Percentiles rank a stretch among this genome's conserved stretches.
Evolutionary conservation across 2,329 filamentous ascomycete genomes (phyloP).

Genomic region (Diaporthe humulicola): DNA sequence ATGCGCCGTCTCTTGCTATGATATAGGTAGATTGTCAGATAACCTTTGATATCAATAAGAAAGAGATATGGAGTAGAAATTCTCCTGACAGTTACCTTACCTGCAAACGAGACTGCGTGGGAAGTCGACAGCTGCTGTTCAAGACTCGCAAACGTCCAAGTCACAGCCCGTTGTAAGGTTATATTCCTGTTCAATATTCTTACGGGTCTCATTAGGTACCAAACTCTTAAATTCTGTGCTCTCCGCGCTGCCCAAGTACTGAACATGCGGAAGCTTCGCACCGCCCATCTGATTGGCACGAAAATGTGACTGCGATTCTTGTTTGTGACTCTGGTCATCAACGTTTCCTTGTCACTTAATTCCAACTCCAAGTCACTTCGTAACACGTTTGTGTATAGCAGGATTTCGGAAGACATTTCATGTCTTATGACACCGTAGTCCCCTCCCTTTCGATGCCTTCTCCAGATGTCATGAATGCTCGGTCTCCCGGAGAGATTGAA

Average conservation of each 20-base stretch:
- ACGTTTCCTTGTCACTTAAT: neutral
- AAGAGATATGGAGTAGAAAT: neutral
- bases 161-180: neutral
- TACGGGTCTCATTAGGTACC: neutral
- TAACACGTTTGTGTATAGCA: neutral
- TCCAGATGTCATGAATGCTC: neutral
- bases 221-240: neutral
- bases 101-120: neutral
- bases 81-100: neutral
- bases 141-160: neutral
- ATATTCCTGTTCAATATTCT: neutral
- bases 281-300: neutral
- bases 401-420: neutral
- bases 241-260: neutral
- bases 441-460: neutral
- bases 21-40: too few species aligned
- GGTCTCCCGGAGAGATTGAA: neutral
- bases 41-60: neutral
- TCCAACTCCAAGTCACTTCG: neutral
- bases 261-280: too few species aligned
- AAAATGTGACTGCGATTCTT: neutral
- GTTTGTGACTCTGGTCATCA: neutral
- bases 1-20: too few species aligned
- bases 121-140: neutral
- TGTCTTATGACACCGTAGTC: neutral